Evolutionary conservation across 2,329 filamentous ascomycete species (phyloP).

Genomic region (Arthrobotrys megalospora): DNA sequence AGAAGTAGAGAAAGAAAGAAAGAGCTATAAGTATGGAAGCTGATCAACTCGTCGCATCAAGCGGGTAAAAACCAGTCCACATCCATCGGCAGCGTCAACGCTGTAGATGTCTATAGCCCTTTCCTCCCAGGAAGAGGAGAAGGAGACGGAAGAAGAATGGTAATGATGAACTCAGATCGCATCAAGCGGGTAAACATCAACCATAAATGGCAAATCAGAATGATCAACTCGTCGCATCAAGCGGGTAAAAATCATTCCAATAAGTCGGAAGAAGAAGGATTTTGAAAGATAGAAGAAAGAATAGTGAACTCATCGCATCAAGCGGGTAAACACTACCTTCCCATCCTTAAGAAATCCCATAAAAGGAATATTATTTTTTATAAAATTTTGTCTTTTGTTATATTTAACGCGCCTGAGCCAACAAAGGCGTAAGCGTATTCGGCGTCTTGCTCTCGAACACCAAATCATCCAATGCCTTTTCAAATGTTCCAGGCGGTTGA

Average conservation of each 20-base stretch:
- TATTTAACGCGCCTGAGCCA: slow-evolving; percentile 4
- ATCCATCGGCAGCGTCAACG: slow-evolving; percentile 5
- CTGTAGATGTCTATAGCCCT: not conserved
- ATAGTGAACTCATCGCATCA: slow-evolving; percentile 34
- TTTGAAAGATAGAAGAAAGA: not conserved
- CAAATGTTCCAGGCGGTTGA: slow-evolving; percentile 18
- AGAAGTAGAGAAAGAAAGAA: not conserved
- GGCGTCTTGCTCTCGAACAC: slow-evolving; percentile 27
- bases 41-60: slow-evolving; percentile 47
- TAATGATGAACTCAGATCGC: slow-evolving; percentile 39
- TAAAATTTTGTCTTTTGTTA: not conserved
- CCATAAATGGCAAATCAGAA: slow-evolving; percentile 5
- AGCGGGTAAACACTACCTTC: slow-evolving; percentile 24
- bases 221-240: slow-evolving; percentile 38
- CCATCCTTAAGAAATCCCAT: not conserved
- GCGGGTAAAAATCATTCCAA: slow-evolving; percentile 24
- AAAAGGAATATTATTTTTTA: slow-evolving; percentile 1
- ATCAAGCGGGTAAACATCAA: slow-evolving; percentile 44
- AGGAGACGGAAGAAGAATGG: not conserved
- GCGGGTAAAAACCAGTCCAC: slow-evolving; percentile 47
- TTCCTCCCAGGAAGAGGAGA: not conserved
- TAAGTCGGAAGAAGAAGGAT: not conserved
- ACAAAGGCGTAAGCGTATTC: not conserved
- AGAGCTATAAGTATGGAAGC: not conserved
- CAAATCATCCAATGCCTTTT: slow-evolving; percentile 16